Base-by-base conservation (phyloP, 768 basidiomycete species). In the Mycena kentingensis region DNA sequence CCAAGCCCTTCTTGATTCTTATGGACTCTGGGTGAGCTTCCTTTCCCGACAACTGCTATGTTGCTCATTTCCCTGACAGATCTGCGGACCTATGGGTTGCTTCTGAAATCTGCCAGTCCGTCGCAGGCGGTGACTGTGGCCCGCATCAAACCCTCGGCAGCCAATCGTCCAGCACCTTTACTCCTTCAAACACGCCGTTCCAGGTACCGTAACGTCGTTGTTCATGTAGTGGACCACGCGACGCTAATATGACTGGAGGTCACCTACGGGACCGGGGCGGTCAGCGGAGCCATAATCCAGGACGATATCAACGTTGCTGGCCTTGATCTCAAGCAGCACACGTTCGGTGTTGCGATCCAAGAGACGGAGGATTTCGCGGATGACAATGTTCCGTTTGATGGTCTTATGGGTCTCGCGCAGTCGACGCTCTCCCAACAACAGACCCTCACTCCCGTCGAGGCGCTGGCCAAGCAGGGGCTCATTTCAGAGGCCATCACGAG, bases 1-100 rank as follows among this genome's bases (percentile, higher is more conserved):
- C 82, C 8, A 73, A 63, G 28, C 63, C 79, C 54, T 87, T 82
- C 62, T 63, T 70, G 25, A 65, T 88, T 46, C 72, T 88, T 18
- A 83, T 88, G 81, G 87, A 88, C 65, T 84, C 82, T 27, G 87
- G 87, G 25, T n/a, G n/a, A n/a, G n/a, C n/a, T n/a, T n/a, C n/a
- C n/a, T n/a, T n/a, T n/a, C n/a, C n/a, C n/a, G n/a, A n/a, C n/a
- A n/a, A n/a, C n/a, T n/a, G n/a, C n/a, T n/a, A n/a, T n/a, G n/a
- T n/a, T n/a, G n/a, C n/a, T n/a, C n/a, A n/a, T n/a, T n/a, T n/a
- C n/a, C n/a, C n/a, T n/a, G n/a, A n/a, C n/a, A n/a, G n/a, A n/a
- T 83, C 81, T 12, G 82, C 85, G 10, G 87, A 88, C 67, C 67
- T 82, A 31, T 87, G 85, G 84, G 83, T 85, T 26, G 80, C 81